Evolutionary conservation across 2,329 filamentous ascomycete genomes (phyloP).

Genomic region (Dichotomopilus funicola): DNA sequence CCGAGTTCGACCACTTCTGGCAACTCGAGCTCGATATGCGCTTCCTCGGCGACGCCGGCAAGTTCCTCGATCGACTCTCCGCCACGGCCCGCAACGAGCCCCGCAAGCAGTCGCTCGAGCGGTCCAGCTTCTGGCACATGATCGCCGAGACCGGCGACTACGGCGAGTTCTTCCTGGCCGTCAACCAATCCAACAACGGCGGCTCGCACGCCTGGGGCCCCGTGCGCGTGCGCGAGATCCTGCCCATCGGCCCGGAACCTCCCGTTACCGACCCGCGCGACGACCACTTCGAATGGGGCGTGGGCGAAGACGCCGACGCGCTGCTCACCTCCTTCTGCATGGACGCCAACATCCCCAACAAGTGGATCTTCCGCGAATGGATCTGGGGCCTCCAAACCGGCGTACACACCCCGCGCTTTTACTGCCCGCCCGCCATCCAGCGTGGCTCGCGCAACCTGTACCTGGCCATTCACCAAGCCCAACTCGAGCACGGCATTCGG

Average conservation of each 20-base stretch:
- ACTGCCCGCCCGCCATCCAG: slow-evolving; percentile 33
- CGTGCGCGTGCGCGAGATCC: slow-evolving; percentile 25
- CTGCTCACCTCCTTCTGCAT: slow-evolving; percentile 28
- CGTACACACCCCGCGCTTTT: slow-evolving; percentile 27
- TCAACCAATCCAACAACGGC: slow-evolving; percentile 25
- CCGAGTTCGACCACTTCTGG: slow-evolving; percentile 33
- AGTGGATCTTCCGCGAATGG: slow-evolving; percentile 32
- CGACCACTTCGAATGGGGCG: slow-evolving; percentile 29
- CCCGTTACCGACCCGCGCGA: slow-evolving; percentile 20
- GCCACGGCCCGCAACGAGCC: slow-evolving; percentile 46
- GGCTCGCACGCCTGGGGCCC: slow-evolving; percentile 29
- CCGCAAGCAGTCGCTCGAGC: slow-evolving; percentile 53
- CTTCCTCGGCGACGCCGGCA: slow-evolving; percentile 29
- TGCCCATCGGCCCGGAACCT: slow-evolving; percentile 28
- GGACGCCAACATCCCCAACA: slow-evolving; percentile 22
- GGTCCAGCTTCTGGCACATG: slow-evolving; percentile 50
- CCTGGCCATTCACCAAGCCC: slow-evolving; percentile 29
- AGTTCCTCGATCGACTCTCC: slow-evolving; percentile 26
- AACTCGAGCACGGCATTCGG: slow-evolving; percentile 27
- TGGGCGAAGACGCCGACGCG: slow-evolving; percentile 31
- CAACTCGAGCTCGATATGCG: slow-evolving; percentile 42
- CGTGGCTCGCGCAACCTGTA: slow-evolving; percentile 29
- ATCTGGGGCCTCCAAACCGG: slow-evolving; percentile 25
- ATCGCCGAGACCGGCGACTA: slow-evolving; percentile 46
- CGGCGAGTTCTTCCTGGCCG: slow-evolving; percentile 33